Conservation (phyloP, 208 protist genomes). For the Trypanosoma boissoni region DNA sequence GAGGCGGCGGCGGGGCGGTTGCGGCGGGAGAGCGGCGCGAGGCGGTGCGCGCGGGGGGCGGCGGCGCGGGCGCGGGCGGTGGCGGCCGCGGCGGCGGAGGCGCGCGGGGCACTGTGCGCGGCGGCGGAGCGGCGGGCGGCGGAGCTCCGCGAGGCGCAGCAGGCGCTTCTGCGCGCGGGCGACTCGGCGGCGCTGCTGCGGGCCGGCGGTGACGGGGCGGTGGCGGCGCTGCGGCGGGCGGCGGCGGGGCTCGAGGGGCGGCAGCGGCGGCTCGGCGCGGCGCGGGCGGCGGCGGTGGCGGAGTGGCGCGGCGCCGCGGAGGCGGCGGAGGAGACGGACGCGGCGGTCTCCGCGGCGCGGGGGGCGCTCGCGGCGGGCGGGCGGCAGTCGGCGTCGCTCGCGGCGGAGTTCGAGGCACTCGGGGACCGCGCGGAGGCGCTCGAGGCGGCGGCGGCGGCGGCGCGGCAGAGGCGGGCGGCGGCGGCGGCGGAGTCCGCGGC, state of each 20-base stretch:
- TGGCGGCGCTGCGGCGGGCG: neutral
- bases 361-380: constrained; percentile 3
- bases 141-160: constrained; percentile 18
- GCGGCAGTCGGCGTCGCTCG: neutral
- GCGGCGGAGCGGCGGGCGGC: constrained; percentile 19
- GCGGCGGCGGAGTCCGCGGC: constrained; percentile 18
- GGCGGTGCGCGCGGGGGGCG: constrained; percentile 22
- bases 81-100: neutral
- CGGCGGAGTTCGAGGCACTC: neutral
- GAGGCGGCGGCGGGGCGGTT: constrained; percentile 17
- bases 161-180: no score
- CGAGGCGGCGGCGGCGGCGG: constrained; percentile 3
- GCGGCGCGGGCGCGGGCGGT: constrained; percentile 11
- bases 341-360: neutral
- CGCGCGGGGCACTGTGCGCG: neutral
- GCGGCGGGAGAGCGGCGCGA: constrained; percentile 27
- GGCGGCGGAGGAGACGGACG: constrained; percentile 1
- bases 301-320: constrained; percentile 23
- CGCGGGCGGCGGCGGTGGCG: neutral
- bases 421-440: neutral
- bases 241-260: neutral
- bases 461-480: constrained; percentile 22
- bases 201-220: constrained; percentile 4
- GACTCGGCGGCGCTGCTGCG: constrained; percentile 17
- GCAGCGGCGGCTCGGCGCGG: no score